Evolutionary conservation across 192 early-diverging fungal genomes (phyloP).

Genomic region (Gorgonomyces haynaldii): DNA sequence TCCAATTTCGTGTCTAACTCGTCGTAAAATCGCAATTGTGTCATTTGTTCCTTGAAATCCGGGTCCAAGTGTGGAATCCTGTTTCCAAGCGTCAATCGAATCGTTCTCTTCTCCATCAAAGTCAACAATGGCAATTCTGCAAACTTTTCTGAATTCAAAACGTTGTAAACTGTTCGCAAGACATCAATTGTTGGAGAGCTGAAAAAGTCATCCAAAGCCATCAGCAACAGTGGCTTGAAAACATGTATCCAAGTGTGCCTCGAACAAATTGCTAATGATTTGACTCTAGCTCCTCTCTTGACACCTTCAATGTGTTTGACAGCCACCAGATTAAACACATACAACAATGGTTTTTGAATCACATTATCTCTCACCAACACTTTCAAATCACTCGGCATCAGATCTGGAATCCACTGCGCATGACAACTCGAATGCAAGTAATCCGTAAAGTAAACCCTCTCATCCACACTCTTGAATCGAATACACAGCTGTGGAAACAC

Average conservation of each 20-base stretch:
- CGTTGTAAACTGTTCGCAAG: slow-evolving; percentile 64
- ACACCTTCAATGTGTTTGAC: slow-evolving; percentile 78
- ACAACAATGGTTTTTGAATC: slow-evolving; percentile 52
- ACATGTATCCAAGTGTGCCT: slow-evolving; percentile 84
- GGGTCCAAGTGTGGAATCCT: slow-evolving; percentile 1
- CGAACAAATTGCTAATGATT: slow-evolving; percentile 89
- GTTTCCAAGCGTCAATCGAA: slow-evolving; percentile 46
- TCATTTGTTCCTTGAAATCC: neutral
- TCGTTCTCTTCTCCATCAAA: slow-evolving; percentile 66
- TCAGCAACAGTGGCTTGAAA: slow-evolving; percentile 79
- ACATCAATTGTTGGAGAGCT: slow-evolving; percentile 58
- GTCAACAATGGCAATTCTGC: slow-evolving; percentile 66
- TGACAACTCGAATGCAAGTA: too few species aligned
- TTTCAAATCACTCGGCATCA: too few species aligned
- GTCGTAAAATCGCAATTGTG: slow-evolving; percentile 4
- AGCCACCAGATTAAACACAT: slow-evolving; percentile 84
- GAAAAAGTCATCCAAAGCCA: slow-evolving; percentile 90
- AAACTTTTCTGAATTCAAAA: slow-evolving; percentile 79
- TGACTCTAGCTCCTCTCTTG: slow-evolving; percentile 78
- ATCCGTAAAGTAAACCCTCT: slow-evolving; percentile 7
- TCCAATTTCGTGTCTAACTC: neutral
- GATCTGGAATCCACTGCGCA: too few species aligned
- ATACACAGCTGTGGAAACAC: neutral
- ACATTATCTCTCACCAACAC: too few species aligned
- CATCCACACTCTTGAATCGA: slow-evolving; percentile 2